These are phyloP conservation scores for Terfezia claveryi DNA, from an alignment of 495 filamentous ascomycete species.

Conservation along the genomic window DNA sequence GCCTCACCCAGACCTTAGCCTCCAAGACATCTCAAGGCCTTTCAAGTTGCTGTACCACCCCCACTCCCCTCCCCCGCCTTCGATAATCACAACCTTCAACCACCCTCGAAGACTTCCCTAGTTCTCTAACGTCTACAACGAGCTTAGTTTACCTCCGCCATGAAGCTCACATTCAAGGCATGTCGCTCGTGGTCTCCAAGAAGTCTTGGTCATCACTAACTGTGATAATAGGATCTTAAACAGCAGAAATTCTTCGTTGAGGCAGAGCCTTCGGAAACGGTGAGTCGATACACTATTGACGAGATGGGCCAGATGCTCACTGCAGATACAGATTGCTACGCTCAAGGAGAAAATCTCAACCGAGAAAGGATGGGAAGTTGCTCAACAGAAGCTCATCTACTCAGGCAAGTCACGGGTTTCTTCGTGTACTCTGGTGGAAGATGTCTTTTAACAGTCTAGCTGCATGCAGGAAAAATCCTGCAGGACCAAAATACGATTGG, in stretches of 20 bases:
- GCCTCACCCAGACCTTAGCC: too few species aligned
- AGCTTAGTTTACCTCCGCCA: constrained; percentile 11
- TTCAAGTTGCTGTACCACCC: too few species aligned
- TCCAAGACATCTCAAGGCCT: too few species aligned
- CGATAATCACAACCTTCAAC: too few species aligned
- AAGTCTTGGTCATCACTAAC: constrained; percentile 1
- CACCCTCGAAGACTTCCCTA: too few species aligned
- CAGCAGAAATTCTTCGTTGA: constrained; percentile 95
- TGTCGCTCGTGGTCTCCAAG: constrained; percentile 12
- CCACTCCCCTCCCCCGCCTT: too few species aligned
- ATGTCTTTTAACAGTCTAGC: not conserved
- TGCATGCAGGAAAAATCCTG: constrained; percentile 66
- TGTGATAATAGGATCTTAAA: constrained; percentile 55
- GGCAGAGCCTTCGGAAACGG: constrained; percentile 75
- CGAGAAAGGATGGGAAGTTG: constrained; percentile 79
- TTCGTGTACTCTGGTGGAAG: not conserved
- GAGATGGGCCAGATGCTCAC: constrained; percentile 2
- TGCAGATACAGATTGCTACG: constrained; percentile 42
- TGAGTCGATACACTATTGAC: constrained; percentile 27
- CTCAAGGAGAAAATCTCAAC: constrained; percentile 75
- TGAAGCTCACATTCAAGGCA: constrained; percentile 77
- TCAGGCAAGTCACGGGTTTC: constrained; percentile 42
- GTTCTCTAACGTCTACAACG: too few species aligned
- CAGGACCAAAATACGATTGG: constrained; percentile 91
- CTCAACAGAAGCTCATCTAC: constrained; percentile 85